A percentile compares a stretch with the other conserved stretches of the same genome.
Conservation (phyloP, 2,329 filamentous ascomycete species). For the Chaetomiaceae sp. region DNA sequence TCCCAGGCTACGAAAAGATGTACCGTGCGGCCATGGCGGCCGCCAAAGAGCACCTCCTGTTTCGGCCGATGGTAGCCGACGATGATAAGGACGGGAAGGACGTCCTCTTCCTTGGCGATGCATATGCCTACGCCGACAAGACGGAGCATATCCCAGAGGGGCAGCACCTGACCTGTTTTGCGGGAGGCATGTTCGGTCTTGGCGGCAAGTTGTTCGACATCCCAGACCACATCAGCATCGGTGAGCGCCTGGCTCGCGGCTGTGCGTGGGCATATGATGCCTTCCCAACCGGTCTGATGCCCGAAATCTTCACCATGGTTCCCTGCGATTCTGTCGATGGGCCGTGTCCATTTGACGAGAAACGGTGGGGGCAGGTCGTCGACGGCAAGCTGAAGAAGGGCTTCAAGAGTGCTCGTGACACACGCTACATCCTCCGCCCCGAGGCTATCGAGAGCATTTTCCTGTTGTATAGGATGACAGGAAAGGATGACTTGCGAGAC, state of each 20-base stretch:
- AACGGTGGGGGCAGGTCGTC: constrained; percentile 30
- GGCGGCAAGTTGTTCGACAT: constrained; percentile 42
- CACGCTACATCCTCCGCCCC: constrained; percentile 52
- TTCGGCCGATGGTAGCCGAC: constrained; percentile 61
- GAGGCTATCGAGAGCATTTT: constrained; percentile 66
- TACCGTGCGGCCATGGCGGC: constrained; percentile 58
- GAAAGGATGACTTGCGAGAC: constrained; percentile 49
- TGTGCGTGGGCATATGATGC: constrained; percentile 55
- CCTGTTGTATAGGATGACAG: constrained; percentile 60
- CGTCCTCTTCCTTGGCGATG: constrained; percentile 55
- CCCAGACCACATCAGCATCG: constrained; percentile 42
- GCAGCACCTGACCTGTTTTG: constrained; percentile 45
- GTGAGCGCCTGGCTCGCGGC: constrained; percentile 46
- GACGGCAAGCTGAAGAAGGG: constrained; percentile 27
- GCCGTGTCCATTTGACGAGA: constrained; percentile 34
- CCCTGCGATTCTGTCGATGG: constrained; percentile 35
- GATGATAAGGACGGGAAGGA: constrained; percentile 55
- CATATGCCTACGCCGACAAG: constrained; percentile 21
- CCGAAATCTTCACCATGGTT: constrained; percentile 47
- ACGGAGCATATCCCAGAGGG: constrained; percentile 31
- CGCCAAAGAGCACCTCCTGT: constrained; percentile 59
- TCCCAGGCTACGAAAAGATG: constrained; percentile 57
- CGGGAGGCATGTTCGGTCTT: constrained; percentile 45
- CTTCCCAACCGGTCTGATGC: constrained; percentile 54
- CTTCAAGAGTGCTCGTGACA: constrained; percentile 27